Percentiles rank a stretch among this genome's conserved stretches.
phyloP scores from a whole-genome alignment of 352 stramenopile genomes.

The Blastocystis sp. region DNA sequence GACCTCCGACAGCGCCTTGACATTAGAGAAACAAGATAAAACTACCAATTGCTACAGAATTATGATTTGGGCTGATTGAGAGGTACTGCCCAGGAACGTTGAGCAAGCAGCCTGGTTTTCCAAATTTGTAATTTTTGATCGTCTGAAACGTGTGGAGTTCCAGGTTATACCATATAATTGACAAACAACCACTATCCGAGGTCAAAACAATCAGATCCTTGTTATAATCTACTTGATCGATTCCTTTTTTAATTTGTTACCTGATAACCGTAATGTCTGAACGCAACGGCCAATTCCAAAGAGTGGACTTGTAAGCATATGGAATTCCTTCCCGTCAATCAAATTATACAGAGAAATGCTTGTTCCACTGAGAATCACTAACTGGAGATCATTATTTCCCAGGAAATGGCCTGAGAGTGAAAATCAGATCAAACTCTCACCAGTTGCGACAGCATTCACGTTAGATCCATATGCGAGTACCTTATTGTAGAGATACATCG shows the following conservation, averaged over 20 bases:
- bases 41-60: not conserved
- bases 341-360: not conserved
- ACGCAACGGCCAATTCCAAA: not conserved
- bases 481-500: constrained; percentile 26
- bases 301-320: not conserved
- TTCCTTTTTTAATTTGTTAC: not conserved
- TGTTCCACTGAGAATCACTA: constrained; percentile 22
- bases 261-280: not conserved
- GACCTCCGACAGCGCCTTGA: not conserved
- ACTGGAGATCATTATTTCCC: not conserved
- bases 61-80: not conserved
- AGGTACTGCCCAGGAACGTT: constrained; percentile 30
- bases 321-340: not conserved
- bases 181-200: constrained; percentile 48
- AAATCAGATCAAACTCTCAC: not conserved
- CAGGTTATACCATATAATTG: constrained; percentile 18
- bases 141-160: not conserved
- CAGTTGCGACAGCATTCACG: not conserved
- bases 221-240: not conserved
- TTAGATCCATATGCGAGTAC: not conserved
- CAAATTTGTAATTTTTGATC: constrained; percentile 17
- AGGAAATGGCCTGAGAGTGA: constrained; percentile 7
- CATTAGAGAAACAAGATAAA: not conserved
- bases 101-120: not conserved
- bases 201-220: constrained; percentile 38